Evolutionary conservation across 2,329 filamentous ascomycete genomes (phyloP), one percentile per base, ranked within the genome.

Genomic region (Xenosphaeropsis pyriputrescens): DNA sequence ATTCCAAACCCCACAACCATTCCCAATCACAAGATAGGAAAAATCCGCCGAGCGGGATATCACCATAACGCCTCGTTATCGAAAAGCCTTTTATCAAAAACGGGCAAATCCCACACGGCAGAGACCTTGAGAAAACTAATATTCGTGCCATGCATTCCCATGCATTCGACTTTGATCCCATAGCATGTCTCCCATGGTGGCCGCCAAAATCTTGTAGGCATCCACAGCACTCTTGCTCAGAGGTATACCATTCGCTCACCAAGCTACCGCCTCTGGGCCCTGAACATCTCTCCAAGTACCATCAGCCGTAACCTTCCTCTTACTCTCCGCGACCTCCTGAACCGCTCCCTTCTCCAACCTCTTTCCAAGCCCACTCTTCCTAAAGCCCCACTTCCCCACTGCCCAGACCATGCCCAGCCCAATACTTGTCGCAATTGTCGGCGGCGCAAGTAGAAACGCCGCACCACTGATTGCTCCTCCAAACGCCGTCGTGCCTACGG

Each of bases 131-230:
- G 5, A 8, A 19, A 26, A 9, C 22, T 26, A 9, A 26, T 26
- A 26, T 26, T 6, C 8, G 7, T 11, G 8, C 22, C 4, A 26
- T 5, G 22, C 8, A 3, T 26, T 26, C 22, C n/a, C n/a, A n/a
- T n/a, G n/a, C n/a, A n/a, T n/a, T n/a, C 22, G 12, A 11, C 8
- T 9, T 26, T 26, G 22, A 9, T 26, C 8, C 5, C 8, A 26
- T 11, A 26, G 8, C 22, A 26, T 26, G 22, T 26, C 22, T n/a
- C 70, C 72, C 49, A 69, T 70, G 62, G 70, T 74, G 44, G 61
- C 72, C 7, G 57, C 65, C 0, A 61, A 60, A 1, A 47, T 67
- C 1, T 56, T 60, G 1, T 62, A 60, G 40, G 66, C 70, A 38
- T 39, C 29, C 17, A 26, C 22, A 18, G 26, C 6, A 17, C 13